Conservation (phyloP, 805 yeast species). For the Myxozyma mucilagina region DNA sequence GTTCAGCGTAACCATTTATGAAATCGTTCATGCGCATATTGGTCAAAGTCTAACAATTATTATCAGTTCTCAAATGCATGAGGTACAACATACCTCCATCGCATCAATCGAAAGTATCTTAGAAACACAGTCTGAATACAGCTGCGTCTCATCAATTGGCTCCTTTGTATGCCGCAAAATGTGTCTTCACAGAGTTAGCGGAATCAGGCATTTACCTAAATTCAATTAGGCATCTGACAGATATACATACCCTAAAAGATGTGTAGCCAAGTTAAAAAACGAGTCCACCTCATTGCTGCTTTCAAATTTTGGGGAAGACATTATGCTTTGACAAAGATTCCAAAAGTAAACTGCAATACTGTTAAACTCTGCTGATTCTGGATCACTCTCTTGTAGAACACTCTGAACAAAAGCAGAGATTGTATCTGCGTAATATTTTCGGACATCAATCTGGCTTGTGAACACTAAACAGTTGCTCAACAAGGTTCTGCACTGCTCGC, state of each 20-base stretch:
- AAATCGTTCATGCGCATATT: background rate
- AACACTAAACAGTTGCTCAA: slow-evolving; percentile 2
- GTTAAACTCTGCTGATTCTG: background rate
- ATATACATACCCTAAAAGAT: background rate
- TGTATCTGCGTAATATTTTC: slow-evolving; percentile 5
- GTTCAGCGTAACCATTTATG: slow-evolving; percentile 9
- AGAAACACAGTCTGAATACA: slow-evolving; percentile 1
- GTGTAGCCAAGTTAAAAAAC: slow-evolving; percentile 12
- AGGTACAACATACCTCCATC: background rate
- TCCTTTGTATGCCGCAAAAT: background rate
- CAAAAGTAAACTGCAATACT: slow-evolving; percentile 14
- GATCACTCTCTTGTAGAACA: background rate
- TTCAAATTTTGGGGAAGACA: slow-evolving; percentile 6
- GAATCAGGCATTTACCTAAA: too few relatives aligned
- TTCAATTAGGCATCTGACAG: too few relatives aligned
- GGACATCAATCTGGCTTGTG: slow-evolving; percentile 1
- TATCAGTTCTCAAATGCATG: background rate
- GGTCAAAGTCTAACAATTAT: slow-evolving; percentile 3
- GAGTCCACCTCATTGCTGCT: background rate
- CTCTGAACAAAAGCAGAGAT: slow-evolving; percentile 5
- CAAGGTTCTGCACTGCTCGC: slow-evolving; percentile 1
- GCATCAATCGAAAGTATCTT: background rate
- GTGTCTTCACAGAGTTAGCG: background rate
- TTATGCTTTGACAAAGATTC: background rate
- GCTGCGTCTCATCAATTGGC: slow-evolving; percentile 3